A percentile compares a stretch with the other conserved stretches of the same genome.
phyloP scores from a whole-genome alignment of 306 rosid species.

The Gillenia trifoliata region DNA sequence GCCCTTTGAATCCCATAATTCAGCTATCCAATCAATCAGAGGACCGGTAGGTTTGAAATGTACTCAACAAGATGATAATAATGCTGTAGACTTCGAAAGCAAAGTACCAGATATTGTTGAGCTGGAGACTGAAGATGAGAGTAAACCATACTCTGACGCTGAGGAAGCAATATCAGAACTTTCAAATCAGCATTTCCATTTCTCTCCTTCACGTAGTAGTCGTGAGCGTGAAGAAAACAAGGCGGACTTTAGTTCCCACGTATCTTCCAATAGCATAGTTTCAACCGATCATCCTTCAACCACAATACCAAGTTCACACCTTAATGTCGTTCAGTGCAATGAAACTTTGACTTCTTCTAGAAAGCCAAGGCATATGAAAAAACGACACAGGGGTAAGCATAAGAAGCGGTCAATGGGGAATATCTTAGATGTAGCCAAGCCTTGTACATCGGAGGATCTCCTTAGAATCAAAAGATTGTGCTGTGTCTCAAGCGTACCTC shows the following conservation, averaged over 20 bases:
- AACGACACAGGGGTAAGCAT: conserved; percentile 27
- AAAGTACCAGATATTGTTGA: conserved; percentile 12
- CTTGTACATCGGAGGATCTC: conserved; percentile 36
- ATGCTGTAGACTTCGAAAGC: conserved; percentile 11
- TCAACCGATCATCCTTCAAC: conserved; percentile 15
- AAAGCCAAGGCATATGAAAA: conserved; percentile 26
- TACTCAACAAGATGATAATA: conserved; percentile 12
- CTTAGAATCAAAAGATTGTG: conserved; percentile 29
- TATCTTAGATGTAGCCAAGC: conserved; percentile 43
- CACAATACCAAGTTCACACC: conserved; percentile 6
- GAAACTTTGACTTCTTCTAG: conserved; percentile 7
- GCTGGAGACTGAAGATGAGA: conserved; percentile 12
- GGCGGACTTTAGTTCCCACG: conserved; percentile 1
- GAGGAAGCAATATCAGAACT: conserved; percentile 24
- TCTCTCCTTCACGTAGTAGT: conserved; percentile 15
- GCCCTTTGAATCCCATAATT: conserved; percentile 29
- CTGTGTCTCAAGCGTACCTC: conserved; percentile 7
- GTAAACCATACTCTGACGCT: conserved; percentile 14
- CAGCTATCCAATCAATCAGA: conserved; percentile 24
- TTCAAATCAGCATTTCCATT: conserved; percentile 18
- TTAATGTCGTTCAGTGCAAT: neutral
- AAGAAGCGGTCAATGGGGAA: conserved; percentile 51
- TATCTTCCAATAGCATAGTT: conserved; percentile 21
- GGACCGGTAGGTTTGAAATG: conserved; percentile 11
- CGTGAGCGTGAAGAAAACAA: conserved; percentile 22